Conservation (phyloP, 2,329 filamentous ascomycete species). For the Penicillium glabrum region DNA sequence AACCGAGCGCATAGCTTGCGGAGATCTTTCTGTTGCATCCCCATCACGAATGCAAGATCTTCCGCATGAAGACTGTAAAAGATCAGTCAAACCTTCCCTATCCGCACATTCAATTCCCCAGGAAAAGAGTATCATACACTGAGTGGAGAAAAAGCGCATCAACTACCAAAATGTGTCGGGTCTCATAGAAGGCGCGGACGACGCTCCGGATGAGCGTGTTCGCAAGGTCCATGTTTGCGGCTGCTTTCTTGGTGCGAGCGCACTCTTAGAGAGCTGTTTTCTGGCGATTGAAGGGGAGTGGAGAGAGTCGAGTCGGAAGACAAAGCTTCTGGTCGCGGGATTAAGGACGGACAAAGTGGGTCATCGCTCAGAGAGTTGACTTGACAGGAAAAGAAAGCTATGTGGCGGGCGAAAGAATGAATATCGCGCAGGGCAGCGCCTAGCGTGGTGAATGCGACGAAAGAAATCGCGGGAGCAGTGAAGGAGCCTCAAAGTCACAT, state of each 20-base stretch:
- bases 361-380: conserved; percentile 7
- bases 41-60: conserved; percentile 82
- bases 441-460: conserved; percentile 5
- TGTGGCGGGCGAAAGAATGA: background rate
- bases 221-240: conserved; percentile 59
- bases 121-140: conserved; percentile 51
- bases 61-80: conserved; percentile 71
- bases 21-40: conserved; percentile 87
- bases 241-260: background rate
- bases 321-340: conserved; percentile 11
- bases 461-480: background rate
- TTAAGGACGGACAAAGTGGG: conserved; percentile 6
- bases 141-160: conserved; percentile 76
- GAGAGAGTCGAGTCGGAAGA: conserved; percentile 7
- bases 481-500: conserved; percentile 2
- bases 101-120: background rate
- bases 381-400: background rate
- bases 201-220: conserved; percentile 83
- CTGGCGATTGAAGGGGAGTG: background rate
- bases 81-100: conserved; percentile 12
- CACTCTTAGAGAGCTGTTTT: background rate
- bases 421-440: conserved; percentile 6
- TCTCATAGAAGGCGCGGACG: conserved; percentile 81
- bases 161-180: conserved; percentile 77
- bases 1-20: conserved; percentile 85